Evolutionary conservation across 208 protist species (phyloP), one percentile per base, ranked within the genome.

Genomic region (Lotmaria passim): DNA sequence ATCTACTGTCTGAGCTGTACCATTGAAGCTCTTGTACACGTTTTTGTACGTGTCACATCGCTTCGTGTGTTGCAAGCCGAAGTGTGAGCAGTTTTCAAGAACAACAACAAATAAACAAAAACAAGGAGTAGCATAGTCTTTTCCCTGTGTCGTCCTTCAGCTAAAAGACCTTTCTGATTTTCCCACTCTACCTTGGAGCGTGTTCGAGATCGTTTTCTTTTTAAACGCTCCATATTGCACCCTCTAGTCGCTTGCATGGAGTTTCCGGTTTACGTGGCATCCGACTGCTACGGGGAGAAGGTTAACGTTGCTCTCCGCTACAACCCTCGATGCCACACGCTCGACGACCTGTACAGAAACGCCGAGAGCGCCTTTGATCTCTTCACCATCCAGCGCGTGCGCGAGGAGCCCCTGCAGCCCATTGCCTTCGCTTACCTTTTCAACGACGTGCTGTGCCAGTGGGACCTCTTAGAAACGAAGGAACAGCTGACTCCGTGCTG

Each of bases 261-360:
- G 51, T 91, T 87, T 50, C 74, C 75, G 3, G 65, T 95, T 3
- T 81, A 63, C 58, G 87, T 88, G 15, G 90, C 90, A 7, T 76
- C 87, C 5, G 90, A 95, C 24, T 81, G 83, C 39, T 65, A 79
- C 44, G 82, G 78, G 8, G 65, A 74, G 39, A 95, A 95, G 51
- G 63, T 91, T 2, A 95, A 95, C 55, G 71, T 95, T 50, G 70
- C 62, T 6, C 19, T 76, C 0, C 62, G 46, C 24, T 76, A 64
- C 43, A 31, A 63, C 19, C 70, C 70, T 6, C 62, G 55, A 36
- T 30, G 21, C 31, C 21, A 36, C 3, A 50, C 82, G 2, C 52
- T 91, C 11, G 38, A 58, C 0, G 46, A 81, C n/a, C 46, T 91
- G 1, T 63, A 86, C 4, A 7, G 44, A 4, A 43, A 55, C 2